Base-by-base conservation (phyloP, 345 rosid species). In the Stellera chamaejasme region DNA sequence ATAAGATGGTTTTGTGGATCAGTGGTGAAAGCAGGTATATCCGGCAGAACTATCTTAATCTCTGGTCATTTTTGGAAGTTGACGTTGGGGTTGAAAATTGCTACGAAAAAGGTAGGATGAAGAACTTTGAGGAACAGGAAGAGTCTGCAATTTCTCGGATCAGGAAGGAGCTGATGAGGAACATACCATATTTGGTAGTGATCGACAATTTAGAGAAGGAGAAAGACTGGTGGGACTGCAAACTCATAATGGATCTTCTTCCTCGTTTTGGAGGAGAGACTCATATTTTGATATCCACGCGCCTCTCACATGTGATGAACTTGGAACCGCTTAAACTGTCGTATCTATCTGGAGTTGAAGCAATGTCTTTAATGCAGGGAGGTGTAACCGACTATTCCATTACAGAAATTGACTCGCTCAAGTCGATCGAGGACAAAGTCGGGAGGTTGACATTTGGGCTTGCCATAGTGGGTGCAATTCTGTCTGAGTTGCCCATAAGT, bases 211-310 rank as follows among this genome's bases (percentile, higher is more conserved):
- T 93, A 66, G 99, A 93, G 68, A 89, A 81, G 8, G 97, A 93
- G 58, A 93, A 87, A 50, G 97, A 93, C 63, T 93, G 99, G 99
- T 93, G 99, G 97, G 99, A 93, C 61, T 71, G 67, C 32, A 85
- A 83, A 70, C 88, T 80, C 3, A 77, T 89, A 54, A 89, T 89
- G 97, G 99, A 93, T 72, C 97, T 93, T 59, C 90, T 93, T 69
- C 99, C 99, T 55, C 81, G 96, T 59, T 89, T 89, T 60, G 96
- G 97, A 10, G 92, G 97, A 27, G 96, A 82, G 65, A 89, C 97
- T 28, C 97, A 93, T 69, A 78, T 93, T 47, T 61, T 93, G 50
- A 87, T 93, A 72, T 80, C 97, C 50, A 89, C 97, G 0, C 72
- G 75, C 49, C 88, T 87, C 55, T 76, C 92, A 2, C 66, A 78